phyloP scores from a whole-genome alignment of 768 basidiomycete genomes.

The Suillus spraguei region DNA sequence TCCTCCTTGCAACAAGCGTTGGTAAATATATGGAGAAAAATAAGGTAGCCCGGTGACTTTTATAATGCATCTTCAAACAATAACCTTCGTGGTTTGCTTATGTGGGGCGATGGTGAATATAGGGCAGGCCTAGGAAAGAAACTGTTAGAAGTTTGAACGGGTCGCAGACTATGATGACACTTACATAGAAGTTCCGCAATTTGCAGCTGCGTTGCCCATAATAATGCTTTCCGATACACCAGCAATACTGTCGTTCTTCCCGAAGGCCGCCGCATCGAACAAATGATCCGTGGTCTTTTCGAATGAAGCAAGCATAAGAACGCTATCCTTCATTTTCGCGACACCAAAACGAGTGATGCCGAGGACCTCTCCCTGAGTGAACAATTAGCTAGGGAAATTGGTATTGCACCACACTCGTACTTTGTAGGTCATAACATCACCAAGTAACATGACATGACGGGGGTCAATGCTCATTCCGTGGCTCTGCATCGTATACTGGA shows the following conservation, averaged over 20 bases:
- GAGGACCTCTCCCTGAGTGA: constrained; percentile 86
- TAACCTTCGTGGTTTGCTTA: constrained; percentile 37
- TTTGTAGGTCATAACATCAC: constrained; percentile 99
- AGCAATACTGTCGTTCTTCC: constrained; percentile 92
- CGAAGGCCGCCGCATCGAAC: constrained; percentile 96
- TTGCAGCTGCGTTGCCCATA: constrained; percentile 96
- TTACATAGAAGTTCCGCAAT: constrained; percentile 93
- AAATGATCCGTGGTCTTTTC: constrained; percentile 99
- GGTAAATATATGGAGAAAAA: constrained; percentile 7
- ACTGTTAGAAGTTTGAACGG: constrained; percentile 9
- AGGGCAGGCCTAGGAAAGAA: constrained; percentile 36
- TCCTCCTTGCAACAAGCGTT: neutral
- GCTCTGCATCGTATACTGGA: constrained; percentile 94
- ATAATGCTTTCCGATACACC: constrained; percentile 99
- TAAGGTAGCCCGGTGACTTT: neutral
- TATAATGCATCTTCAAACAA: constrained; percentile 38
- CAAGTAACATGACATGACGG: constrained; percentile 96
- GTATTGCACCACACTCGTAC: constrained; percentile 37
- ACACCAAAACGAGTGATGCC: constrained; percentile 99
- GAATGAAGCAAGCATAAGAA: constrained; percentile 98
- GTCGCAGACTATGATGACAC: constrained; percentile 24
- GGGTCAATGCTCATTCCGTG: constrained; percentile 99
- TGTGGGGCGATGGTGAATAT: constrained; percentile 31
- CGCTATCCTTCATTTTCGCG: constrained; percentile 99
- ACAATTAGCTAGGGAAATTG: neutral